Percentiles rank a stretch among this genome's conserved stretches.
Conservation (phyloP, 176 grass and related monocot genomes). For the Saccharum officinarum region DNA sequence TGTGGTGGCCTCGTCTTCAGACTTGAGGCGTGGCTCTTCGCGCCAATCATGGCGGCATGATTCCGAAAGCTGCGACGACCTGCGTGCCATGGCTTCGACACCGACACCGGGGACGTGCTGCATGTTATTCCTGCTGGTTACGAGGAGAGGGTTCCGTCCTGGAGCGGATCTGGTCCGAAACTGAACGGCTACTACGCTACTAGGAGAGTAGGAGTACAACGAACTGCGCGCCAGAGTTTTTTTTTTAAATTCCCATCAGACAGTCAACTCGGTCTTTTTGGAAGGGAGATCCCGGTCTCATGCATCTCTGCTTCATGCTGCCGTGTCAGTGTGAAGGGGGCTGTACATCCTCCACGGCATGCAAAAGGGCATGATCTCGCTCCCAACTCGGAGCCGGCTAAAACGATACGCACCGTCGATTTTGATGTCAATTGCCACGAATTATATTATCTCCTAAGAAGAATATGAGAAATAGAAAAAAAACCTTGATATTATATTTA, state of each 20-base stretch:
- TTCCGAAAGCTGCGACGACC: not conserved
- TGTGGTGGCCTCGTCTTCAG: not conserved
- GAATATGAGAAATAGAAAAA: too few relatives aligned
- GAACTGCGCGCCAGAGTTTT: too few relatives aligned
- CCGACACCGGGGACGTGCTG: not conserved
- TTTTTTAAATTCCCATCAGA: not conserved
- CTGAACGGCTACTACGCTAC: not conserved
- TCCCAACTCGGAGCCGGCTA: too few relatives aligned
- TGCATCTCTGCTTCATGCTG: not conserved
- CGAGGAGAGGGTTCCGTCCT: too few relatives aligned
- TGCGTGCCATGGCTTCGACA: not conserved
- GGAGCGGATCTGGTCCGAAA: too few relatives aligned
- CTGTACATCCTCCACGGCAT: too few relatives aligned
- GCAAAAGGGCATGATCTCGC: too few relatives aligned
- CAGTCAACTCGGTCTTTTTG: slow-evolving; percentile 37
- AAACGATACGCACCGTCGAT: too few relatives aligned
- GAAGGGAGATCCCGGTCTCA: not conserved
- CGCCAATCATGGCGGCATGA: slow-evolving; percentile 39
- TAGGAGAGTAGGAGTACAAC: too few relatives aligned
- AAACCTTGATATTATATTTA: too few relatives aligned
- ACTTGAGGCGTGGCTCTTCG: not conserved
- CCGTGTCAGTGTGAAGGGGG: not conserved
- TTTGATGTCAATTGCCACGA: too few relatives aligned
- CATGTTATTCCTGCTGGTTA: not conserved
- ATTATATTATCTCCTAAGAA: too few relatives aligned